Conservation (phyloP, 1,284 basidiomycete species). For the Rhodotorula sp. region DNA sequence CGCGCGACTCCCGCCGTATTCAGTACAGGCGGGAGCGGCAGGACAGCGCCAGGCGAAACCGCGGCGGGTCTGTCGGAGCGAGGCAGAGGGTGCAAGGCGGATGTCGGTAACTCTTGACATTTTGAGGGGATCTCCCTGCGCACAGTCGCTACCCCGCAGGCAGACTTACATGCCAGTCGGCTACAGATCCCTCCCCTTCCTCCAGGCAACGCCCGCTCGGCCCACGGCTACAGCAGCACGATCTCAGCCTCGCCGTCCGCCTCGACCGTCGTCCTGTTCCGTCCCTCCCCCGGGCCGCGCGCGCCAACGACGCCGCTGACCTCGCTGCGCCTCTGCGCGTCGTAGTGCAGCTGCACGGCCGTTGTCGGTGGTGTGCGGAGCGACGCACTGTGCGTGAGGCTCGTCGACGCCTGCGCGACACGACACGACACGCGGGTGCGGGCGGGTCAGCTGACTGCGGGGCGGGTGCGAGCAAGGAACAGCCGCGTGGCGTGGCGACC, state of each 20-base stretch:
- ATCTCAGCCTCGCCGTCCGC: conserved; percentile 3
- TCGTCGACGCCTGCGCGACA: background rate
- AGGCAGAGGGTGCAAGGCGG: too few relatives aligned
- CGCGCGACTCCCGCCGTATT: too few relatives aligned
- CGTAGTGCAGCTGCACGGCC: background rate
- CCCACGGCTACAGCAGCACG: background rate
- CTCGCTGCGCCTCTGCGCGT: conserved; percentile 8
- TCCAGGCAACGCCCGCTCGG: background rate
- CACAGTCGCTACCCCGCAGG: too few relatives aligned
- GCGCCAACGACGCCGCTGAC: background rate
- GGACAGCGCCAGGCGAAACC: too few relatives aligned
- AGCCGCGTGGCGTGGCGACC: too few relatives aligned
- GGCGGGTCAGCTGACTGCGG: background rate
- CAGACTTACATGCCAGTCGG: too few relatives aligned
- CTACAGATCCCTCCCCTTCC: background rate
- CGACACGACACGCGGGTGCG: background rate
- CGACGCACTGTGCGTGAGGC: conserved; percentile 1
- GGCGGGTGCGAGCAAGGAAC: background rate
- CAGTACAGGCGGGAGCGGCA: too few relatives aligned
- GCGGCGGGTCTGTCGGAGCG: too few relatives aligned
- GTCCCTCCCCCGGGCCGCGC: background rate
- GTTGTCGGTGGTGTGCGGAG: background rate
- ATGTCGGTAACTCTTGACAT: too few relatives aligned
- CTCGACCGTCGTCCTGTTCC: conserved; percentile 6
- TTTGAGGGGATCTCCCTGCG: too few relatives aligned